Evolutionary conservation across 2,329 filamentous ascomycete species (phyloP), one percentile per base, ranked within the genome.

Genomic region (Pseudogymnoascus pannorum): DNA sequence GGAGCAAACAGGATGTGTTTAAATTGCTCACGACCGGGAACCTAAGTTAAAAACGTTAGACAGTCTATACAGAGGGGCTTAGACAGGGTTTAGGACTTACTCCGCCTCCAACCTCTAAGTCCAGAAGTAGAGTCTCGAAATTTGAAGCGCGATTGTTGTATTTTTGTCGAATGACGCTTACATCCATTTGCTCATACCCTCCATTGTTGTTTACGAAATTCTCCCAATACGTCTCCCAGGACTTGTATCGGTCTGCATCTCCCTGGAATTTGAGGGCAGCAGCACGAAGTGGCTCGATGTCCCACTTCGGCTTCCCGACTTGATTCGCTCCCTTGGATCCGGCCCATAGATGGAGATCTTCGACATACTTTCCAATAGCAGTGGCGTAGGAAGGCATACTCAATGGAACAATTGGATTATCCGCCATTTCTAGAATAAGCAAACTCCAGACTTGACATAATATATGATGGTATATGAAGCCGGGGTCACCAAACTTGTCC

Each of bases 1-100:
- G 94, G 94, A 1, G 89, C 93, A 72, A 92, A 96, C 61, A 99
- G 77, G 70, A 95, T 82, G 74, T 97, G 94, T 74, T 95, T 96
- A 80, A 92, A 99, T 75, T 97, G 94, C 4, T 89, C 89, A 66
- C 93, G 87, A 68, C 91, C 91, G 38, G 90, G 89, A 4, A 96
- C 82, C 88, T 92, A 61, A 63, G 60, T 66, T 62, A 68, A 61
- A 16, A 11, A 58, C 60, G 18, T 58, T 31, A 48, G 29, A 48
- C 51, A 42, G 31, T 12, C 35, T 58, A 51, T 61, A 60, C 14
- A 20, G 57, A 29, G 42, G 51, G 51, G 18, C 60, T 59, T 59
- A 18, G n/a, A 20, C 5, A 14, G 48, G 48, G 16, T 29, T 16
- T 29, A 54, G 61, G 61, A 86, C 89, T 80, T 83, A 95, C 88